Percentiles rank a stretch among this genome's conserved stretches.
Evolutionary conservation across 23 red algal species (phyloP).

Genomic region (Gracilariopsis chorda): DNA sequence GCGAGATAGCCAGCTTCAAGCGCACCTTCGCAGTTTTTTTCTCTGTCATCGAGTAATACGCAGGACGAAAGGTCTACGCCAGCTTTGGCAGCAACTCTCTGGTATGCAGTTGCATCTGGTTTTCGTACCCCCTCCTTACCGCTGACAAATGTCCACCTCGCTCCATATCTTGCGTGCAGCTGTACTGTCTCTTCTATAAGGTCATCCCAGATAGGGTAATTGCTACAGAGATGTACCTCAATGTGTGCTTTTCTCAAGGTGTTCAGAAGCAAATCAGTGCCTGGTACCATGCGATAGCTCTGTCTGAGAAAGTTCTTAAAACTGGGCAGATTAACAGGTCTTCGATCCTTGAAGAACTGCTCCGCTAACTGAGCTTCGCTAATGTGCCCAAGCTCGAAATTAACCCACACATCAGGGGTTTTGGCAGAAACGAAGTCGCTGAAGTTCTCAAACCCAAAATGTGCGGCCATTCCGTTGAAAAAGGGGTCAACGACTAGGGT

Average conservation of each 20-base stretch:
- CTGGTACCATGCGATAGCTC: slow-evolving; percentile 62
- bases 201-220: slow-evolving; percentile 80
- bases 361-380: slow-evolving; percentile 30
- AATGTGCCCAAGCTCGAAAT: slow-evolving; percentile 79
- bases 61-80: slow-evolving; percentile 36
- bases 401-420: slow-evolving; percentile 71
- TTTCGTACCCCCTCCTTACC: slow-evolving; percentile 82
- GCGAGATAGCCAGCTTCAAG: slow-evolving; percentile 57
- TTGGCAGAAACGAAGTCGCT: slow-evolving; percentile 86
- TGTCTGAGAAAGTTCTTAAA: slow-evolving; percentile 76
- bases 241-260: slow-evolving; percentile 34
- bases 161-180: slow-evolving; percentile 56
- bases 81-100: slow-evolving; percentile 29
- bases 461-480: slow-evolving; percentile 79
- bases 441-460: slow-evolving; percentile 79
- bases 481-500: slow-evolving; percentile 96
- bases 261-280: slow-evolving; percentile 67
- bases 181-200: slow-evolving; percentile 76
- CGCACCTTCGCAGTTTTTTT: slow-evolving; percentile 75
- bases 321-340: slow-evolving; percentile 33
- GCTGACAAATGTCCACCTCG: slow-evolving; percentile 87
- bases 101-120: slow-evolving; percentile 65
- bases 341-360: slow-evolving; percentile 68
- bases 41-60: slow-evolving; percentile 88
- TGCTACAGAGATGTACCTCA: slow-evolving; percentile 80